Conservation (phyloP, 176 grass and related monocot genomes). For the Tillandsia fasciculata region DNA sequence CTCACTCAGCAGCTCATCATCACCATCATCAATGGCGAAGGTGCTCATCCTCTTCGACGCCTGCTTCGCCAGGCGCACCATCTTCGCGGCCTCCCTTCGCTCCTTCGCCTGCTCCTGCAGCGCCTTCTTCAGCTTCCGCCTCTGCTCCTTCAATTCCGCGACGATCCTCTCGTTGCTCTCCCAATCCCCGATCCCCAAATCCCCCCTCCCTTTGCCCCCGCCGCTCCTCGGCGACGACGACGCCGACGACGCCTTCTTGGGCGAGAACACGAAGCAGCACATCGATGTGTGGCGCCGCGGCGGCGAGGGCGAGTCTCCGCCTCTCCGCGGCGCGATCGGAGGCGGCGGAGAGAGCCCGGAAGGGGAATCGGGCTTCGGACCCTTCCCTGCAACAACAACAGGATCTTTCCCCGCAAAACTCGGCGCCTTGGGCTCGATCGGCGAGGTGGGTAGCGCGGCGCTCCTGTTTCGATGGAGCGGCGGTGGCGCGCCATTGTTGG, state of each 20-base stretch:
- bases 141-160: slow-evolving; percentile 55
- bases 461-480: not conserved
- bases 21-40: slow-evolving; percentile 38
- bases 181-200: slow-evolving; percentile 36
- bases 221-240: not conserved
- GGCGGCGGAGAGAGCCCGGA: too few relatives aligned
- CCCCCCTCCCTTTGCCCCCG: slow-evolving; percentile 26
- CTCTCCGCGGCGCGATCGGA: not conserved
- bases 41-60: slow-evolving; percentile 69
- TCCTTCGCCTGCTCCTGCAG: slow-evolving; percentile 73
- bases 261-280: slow-evolving; percentile 72
- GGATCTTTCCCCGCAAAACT: too few relatives aligned
- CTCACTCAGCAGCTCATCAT: slow-evolving; percentile 37
- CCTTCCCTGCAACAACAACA: too few relatives aligned
- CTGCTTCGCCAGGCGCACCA: slow-evolving; percentile 56
- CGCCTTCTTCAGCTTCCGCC: slow-evolving; percentile 63
- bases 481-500: slow-evolving; percentile 7
- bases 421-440: too few relatives aligned
- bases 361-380: too few relatives aligned
- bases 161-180: slow-evolving; percentile 36
- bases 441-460: not conserved
- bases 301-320: slow-evolving; percentile 18
- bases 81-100: slow-evolving; percentile 63
- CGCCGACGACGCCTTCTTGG: slow-evolving; percentile 28
- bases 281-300: slow-evolving; percentile 21